Evolutionary conservation across 163 green algal genomes (phyloP).

Genomic region (Scenedesmus sp.): DNA sequence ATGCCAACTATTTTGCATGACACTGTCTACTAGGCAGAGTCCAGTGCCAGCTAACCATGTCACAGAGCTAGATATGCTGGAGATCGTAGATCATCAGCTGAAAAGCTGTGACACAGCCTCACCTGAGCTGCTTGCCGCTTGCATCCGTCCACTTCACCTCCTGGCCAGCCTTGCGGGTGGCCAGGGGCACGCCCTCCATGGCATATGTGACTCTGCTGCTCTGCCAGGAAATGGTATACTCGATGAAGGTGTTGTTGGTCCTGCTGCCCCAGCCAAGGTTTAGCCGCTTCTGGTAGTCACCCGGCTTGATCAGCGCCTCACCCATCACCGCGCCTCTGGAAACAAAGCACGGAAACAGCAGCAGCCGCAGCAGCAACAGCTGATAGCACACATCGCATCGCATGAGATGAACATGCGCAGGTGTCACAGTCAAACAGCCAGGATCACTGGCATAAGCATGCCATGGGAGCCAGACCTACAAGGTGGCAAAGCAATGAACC

Average conservation of each 20-base stretch:
- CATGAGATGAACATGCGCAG: too few relatives aligned
- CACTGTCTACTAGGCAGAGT: too few relatives aligned
- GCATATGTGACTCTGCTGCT: constrained; percentile 25
- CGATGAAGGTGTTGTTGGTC: background rate
- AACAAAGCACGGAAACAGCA: background rate
- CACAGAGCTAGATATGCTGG: background rate
- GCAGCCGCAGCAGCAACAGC: background rate
- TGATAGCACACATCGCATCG: too few relatives aligned
- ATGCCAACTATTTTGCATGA: too few relatives aligned
- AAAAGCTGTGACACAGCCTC: background rate
- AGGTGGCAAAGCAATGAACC: background rate
- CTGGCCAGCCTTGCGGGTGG: background rate
- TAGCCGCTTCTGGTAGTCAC: background rate
- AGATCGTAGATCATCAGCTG: background rate
- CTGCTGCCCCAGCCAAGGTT: background rate
- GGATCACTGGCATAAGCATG: background rate
- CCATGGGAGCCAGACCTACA: background rate
- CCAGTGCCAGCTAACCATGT: too few relatives aligned
- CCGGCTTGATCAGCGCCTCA: background rate
- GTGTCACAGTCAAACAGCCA: background rate
- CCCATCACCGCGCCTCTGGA: background rate
- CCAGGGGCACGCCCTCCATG: constrained; percentile 13
- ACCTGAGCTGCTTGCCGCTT: background rate
- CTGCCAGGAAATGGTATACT: constrained; percentile 48
- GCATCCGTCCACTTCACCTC: background rate